Base-by-base conservation (phyloP, 1,284 basidiomycete genomes). In the Rhizoctonia solani region DNA sequence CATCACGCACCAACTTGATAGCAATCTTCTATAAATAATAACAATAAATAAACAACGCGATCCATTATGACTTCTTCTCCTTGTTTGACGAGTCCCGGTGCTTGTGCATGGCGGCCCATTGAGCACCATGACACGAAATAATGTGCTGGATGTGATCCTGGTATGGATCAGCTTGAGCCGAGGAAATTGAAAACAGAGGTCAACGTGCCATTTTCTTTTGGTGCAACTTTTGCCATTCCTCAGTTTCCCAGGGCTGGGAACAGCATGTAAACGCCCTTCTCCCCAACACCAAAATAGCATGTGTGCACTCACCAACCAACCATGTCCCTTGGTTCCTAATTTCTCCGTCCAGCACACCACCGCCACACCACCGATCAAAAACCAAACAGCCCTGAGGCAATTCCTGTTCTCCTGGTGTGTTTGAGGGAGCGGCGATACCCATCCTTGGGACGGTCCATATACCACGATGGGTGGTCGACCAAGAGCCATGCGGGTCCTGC, bases 51-150 rank as follows among this genome's bases (percentile, higher is more conserved):
- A 19, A 11, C 9, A 11, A 19, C 19, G 37, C 37, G 9, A 39
- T 8, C 9, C 37, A 39, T 23, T 44, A 42, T n/a, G 44, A 29
- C 29, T 19, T 19, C 29, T 49, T n/a, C 6, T 47, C 27, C 3
- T 23, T 23, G 21, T n/a, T 5, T 23, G 34, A 13, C 8, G 32
- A 11, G 3, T 59, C n/a, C 3, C 56, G 56, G 42, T 34, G 2
- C 56, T 59, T 59, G 44, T 59, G 56, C 44, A 59, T 59, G n/a
- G 42, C 21, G 6, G 56, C 56, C 56, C 56, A 59, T 19, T 59
- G 56, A 21, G 19, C 19, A 3, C 42, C 44, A 27, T 46, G 25
- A n/a, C 19, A 3, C 2, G 39, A 44, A 16, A 41, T 58, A 9
- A 58, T 14, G 4, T 30, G 16, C 25, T 59, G 41, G 14, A 34